These are phyloP conservation scores for Phytophthora parvispora DNA, from an alignment of 352 stramenopile genomes.

Conservation along the genomic window DNA sequence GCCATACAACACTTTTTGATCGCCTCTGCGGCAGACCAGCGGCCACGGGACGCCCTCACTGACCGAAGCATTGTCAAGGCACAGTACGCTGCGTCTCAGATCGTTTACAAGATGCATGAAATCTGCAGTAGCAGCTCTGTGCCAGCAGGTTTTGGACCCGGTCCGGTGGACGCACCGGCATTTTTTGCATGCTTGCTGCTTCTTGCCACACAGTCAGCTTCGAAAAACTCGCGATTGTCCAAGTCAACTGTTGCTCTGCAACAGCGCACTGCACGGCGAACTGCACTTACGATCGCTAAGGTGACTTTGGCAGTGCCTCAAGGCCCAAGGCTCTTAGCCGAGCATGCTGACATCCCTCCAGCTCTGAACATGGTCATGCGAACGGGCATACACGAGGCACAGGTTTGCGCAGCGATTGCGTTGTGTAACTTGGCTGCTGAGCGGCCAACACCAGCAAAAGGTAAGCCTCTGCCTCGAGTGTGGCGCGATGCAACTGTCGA, in stretches of 20 bases:
- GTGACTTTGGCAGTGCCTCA: conserved; percentile 54
- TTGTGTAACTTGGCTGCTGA: conserved; percentile 89
- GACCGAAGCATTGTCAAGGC: conserved; percentile 61
- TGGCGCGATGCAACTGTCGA: conserved; percentile 80
- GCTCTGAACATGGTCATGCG: conserved; percentile 89
- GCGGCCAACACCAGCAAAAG: conserved; percentile 30
- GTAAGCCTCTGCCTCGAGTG: conserved; percentile 33
- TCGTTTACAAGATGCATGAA: conserved; percentile 73
- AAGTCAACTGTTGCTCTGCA: conserved; percentile 51
- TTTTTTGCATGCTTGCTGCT: conserved; percentile 75
- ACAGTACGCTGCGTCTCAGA: conserved; percentile 62
- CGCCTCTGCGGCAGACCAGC: conserved; percentile 44
- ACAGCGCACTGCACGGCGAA: conserved; percentile 70
- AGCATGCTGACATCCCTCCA: conserved; percentile 61
- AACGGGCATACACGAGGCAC: conserved; percentile 82
- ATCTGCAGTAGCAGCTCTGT: conserved; percentile 46
- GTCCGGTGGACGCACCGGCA: conserved; percentile 40
- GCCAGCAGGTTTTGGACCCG: conserved; percentile 6
- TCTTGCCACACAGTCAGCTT: conserved; percentile 59
- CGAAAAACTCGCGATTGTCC: conserved; percentile 68
- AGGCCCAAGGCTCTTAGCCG: conserved; percentile 58
- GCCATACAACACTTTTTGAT: conserved; percentile 73
- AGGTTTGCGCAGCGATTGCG: conserved; percentile 86
- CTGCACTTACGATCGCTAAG: conserved; percentile 69
- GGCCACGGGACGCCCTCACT: conserved; percentile 46